phyloP scores from a whole-genome alignment of 768 basidiomycete genomes.

The Stropharia rugosoannulata region DNA sequence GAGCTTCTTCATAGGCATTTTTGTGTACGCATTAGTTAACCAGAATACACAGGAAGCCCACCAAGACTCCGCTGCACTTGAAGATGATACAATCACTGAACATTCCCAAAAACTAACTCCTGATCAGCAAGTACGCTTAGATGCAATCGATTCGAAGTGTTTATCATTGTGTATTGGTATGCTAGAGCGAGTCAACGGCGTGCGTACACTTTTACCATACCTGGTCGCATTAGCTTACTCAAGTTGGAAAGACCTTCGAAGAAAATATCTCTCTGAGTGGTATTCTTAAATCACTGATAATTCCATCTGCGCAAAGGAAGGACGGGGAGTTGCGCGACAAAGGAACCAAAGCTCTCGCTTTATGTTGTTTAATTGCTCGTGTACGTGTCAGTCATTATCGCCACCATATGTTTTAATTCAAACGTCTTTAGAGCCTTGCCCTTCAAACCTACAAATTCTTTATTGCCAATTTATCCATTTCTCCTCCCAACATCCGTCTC shows the following conservation, averaged over 20 bases:
- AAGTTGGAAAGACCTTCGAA: slow-evolving; percentile 51
- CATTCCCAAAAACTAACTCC: slow-evolving; percentile 43
- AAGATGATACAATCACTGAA: slow-evolving; percentile 19
- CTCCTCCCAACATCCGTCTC: slow-evolving; percentile 64
- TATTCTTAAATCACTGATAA: slow-evolving; percentile 74
- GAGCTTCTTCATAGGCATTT: neutral
- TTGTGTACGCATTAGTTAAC: neutral
- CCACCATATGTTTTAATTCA: neutral
- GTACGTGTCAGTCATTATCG: slow-evolving; percentile 28
- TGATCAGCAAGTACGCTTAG: slow-evolving; percentile 57
- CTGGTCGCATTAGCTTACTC: neutral
- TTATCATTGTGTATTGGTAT: slow-evolving; percentile 77
- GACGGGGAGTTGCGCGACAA: slow-evolving; percentile 63
- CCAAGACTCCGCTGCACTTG: slow-evolving; percentile 27
- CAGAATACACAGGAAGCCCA: slow-evolving; percentile 19
- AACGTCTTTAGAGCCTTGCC: slow-evolving; percentile 26
- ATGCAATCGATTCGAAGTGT: slow-evolving; percentile 72
- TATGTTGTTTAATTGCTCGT: slow-evolving; percentile 76
- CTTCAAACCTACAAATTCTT: slow-evolving; percentile 57
- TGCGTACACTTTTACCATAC: slow-evolving; percentile 36
- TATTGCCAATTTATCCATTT: slow-evolving; percentile 54
- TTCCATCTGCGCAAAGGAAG: slow-evolving; percentile 82
- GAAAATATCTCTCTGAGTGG: slow-evolving; percentile 73
- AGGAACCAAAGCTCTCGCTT: slow-evolving; percentile 66
- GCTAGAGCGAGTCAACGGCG: slow-evolving; percentile 84